These are phyloP conservation scores for Zygnema circumcarinatum DNA, from an alignment of 139 green algal genomes.

Conservation along the genomic window DNA sequence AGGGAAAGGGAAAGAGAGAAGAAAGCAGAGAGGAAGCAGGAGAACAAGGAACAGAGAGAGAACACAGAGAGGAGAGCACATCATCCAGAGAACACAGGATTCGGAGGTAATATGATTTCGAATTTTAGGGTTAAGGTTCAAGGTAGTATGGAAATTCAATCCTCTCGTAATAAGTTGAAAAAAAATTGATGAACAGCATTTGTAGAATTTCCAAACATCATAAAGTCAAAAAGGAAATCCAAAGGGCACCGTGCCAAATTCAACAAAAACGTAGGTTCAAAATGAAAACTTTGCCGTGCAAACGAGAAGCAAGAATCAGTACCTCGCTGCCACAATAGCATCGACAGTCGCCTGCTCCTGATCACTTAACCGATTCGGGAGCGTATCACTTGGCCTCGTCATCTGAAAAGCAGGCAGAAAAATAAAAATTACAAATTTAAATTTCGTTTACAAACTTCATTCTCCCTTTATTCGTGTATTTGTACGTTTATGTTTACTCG, in stretches of 20 bases:
- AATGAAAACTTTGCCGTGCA: not conserved
- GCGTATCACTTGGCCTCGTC: constrained; percentile 40
- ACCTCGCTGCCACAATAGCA: constrained; percentile 55
- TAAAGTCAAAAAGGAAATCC: not conserved
- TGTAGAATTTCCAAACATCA: not conserved
- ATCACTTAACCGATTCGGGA: constrained; percentile 13
- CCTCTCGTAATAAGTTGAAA: not conserved
- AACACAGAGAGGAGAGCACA: not conserved
- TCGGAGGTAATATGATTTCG: too few relatives aligned
- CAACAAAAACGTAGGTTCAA: not conserved
- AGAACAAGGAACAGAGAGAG: not conserved
- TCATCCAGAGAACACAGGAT: too few relatives aligned
- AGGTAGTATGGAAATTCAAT: not conserved
- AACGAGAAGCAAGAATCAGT: not conserved
- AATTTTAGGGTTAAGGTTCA: too few relatives aligned
- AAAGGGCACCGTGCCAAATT: not conserved
- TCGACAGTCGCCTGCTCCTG: constrained; percentile 55
- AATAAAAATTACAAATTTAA: too few relatives aligned
- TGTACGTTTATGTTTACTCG: too few relatives aligned
- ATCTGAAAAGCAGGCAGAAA: constrained; percentile 68
- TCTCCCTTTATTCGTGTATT: too few relatives aligned
- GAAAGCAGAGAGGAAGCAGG: not conserved
- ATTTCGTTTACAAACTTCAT: too few relatives aligned
- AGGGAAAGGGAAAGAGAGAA: not conserved
- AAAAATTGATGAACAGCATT: constrained; percentile 2